Base-by-base conservation (phyloP, 1,284 basidiomycete species). In the Fomitiporia mediterranea region DNA sequence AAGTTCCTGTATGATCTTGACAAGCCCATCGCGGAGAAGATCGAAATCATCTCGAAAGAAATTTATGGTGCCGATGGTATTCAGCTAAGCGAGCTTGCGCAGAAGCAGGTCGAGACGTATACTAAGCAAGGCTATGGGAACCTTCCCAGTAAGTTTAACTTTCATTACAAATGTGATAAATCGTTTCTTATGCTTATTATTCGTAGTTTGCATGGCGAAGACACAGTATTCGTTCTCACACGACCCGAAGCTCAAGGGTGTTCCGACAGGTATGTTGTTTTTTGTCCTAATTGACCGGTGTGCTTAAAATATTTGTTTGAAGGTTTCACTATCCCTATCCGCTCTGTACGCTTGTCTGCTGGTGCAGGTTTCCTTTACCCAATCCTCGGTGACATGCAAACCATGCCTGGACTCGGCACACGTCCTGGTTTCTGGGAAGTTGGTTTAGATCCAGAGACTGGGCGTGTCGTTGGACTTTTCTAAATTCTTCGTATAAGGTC, bases 291-390 rank as follows among this genome's bases (percentile, higher is more conserved):
- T 15, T 25, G 23, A 30, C 39, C 8, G 21, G 21, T 19, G 8
- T 51, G 30, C 17, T n/a, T 19, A 9, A 28, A 56, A 42, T 39
- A 8, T 30, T 49, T 23, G 2, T 27, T 11, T 35, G 1, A 58
- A 82, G 89, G 91, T 37, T 99, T 99, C 75, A 96, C 86, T 4
- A 78, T 99, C 58, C 95, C 96, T 7, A 95, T 99, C 68, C 85
- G 92, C 42, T 84, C 87, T 59, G 91, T 98, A 52, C 81, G 91
- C 57, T 76, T 97, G 23, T 91, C 91, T 11, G 96, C 94, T 4
- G 97, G 96, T 46, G 95, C 96, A 52, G 91, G 92, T 32, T 97
- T 99, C 82, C 75, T 99, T 62, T 98, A 97, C 73, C 95, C 95
- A 37, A 83, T 98, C 61, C 82, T 94, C 35, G 92, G 92, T 50